Conservation (phyloP, 2,329 filamentous ascomycete genomes). For the Sporothrix brunneoviolacea region DNA sequence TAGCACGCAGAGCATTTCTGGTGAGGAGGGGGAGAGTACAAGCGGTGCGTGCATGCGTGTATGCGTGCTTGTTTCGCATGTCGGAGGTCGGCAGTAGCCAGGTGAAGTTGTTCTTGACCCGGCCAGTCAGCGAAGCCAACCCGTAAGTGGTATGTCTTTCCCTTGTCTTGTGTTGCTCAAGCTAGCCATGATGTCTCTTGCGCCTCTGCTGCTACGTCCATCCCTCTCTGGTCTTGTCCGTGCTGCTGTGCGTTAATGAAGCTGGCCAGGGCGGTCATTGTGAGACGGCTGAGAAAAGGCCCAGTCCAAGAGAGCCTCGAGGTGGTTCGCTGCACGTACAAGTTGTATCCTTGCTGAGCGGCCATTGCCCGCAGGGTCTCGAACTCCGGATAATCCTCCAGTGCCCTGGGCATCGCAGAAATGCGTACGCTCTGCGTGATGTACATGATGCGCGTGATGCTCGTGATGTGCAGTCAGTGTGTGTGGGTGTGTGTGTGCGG, state of each 20-base stretch:
- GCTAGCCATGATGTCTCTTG: not conserved
- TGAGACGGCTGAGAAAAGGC: no score
- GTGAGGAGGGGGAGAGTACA: not conserved
- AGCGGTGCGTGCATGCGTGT: not conserved
- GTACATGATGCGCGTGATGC: not conserved
- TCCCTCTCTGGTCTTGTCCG: not conserved
- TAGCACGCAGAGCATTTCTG: constrained; percentile 16
- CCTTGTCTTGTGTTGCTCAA: constrained; percentile 1
- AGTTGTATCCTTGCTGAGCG: no score
- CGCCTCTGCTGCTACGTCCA: no score
- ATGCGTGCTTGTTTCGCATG: constrained; percentile 19
- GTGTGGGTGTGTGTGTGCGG: not conserved
- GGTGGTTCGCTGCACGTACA: no score
- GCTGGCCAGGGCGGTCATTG: no score
- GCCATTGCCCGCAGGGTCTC: no score
- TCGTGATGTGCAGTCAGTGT: not conserved
- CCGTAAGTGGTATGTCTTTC: not conserved
- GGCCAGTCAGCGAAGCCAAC: not conserved
- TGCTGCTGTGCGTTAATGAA: no score
- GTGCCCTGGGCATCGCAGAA: not conserved
- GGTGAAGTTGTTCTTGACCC: not conserved
- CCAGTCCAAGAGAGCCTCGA: no score
- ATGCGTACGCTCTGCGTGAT: constrained; percentile 6
- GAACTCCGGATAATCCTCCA: not conserved
- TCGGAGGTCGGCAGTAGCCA: constrained; percentile 17